Base-by-base conservation (phyloP, 257 asterid species). In the Przewalskia tangutica region DNA sequence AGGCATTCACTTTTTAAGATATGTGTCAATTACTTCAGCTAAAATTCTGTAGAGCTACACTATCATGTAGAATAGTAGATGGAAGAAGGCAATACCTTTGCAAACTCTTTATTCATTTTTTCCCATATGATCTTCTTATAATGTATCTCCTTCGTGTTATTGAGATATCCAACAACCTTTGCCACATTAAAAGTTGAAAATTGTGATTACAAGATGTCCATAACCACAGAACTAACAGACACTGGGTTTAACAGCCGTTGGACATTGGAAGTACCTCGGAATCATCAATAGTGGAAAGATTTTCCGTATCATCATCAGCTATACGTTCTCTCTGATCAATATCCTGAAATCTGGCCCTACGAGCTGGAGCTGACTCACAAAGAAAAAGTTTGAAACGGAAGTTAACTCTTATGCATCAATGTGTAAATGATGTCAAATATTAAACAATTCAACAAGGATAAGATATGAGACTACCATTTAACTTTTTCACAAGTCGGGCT, bases 91-190 rank as follows among this genome's bases (percentile, higher is more conserved):
- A 82, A 46, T 86, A 92, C 94, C 82, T 86, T 82, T 9, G 82
- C 46, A 60, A 65, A 80, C 6, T 83, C 82, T 82, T 59, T 80
- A 85, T 90, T 84, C 85, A 89, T 81, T 75, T 87, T 88, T 88
- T 92, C 97, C 94, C 97, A 92, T 75, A 92, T 62, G 73, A 87
- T 66, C 88, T 81, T 88, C 83, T 92, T 92, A 81, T 59, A 84
- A 48, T 81, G 59, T 81, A 82, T 66, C 90, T 88, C 93, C 90
- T 84, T 84, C 82, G 83, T 88, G 84, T 82, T 88, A 85, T 85
- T 86, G 66, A 92, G 91, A 86, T 92, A 90, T 80, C 90, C 85
- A 86, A 16, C 59, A 83, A 92, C 81, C 97, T 92, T 50, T 32
- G 8, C 9, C 70, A 44, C 63, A 56, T 73, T 79, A 34, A 81